Evolutionary conservation across 139 green algal genomes (phyloP).

Genomic region (Volvox reticuliferus): DNA sequence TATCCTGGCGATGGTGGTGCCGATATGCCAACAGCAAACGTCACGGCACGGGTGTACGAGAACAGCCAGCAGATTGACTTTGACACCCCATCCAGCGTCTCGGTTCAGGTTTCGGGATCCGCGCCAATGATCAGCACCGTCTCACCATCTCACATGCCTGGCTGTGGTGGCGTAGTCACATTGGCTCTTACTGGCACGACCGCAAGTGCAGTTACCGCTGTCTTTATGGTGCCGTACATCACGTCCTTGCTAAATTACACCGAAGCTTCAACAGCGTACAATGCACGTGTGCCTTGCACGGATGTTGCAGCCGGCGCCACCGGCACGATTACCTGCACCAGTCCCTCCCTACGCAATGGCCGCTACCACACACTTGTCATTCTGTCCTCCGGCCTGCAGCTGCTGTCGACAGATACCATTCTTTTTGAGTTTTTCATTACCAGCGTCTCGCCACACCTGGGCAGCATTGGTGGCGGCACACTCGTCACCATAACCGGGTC

Average conservation of each 20-base stretch:
- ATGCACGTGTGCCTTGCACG: background rate
- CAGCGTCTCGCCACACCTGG: constrained; percentile 21
- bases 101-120: background rate
- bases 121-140: background rate
- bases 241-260: background rate
- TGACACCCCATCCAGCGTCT: constrained; percentile 4
- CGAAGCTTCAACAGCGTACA: background rate
- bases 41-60: constrained; percentile 24
- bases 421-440: constrained; percentile 36
- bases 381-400: constrained; percentile 3
- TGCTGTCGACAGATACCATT: constrained; percentile 20
- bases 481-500: constrained; percentile 45
- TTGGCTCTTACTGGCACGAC: background rate
- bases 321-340: background rate
- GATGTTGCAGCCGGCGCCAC: background rate
- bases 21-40: background rate
- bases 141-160: constrained; percentile 13
- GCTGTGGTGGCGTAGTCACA: constrained; percentile 10
- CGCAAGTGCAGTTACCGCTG: background rate
- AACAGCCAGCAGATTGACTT: background rate
- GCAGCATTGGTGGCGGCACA: constrained; percentile 54
- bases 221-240: background rate
- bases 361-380: constrained; percentile 36
- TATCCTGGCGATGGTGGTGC: background rate
- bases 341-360: background rate